Base-by-base conservation (phyloP, 495 filamentous ascomycete species). In the Clavariopsis aquatica region DNA sequence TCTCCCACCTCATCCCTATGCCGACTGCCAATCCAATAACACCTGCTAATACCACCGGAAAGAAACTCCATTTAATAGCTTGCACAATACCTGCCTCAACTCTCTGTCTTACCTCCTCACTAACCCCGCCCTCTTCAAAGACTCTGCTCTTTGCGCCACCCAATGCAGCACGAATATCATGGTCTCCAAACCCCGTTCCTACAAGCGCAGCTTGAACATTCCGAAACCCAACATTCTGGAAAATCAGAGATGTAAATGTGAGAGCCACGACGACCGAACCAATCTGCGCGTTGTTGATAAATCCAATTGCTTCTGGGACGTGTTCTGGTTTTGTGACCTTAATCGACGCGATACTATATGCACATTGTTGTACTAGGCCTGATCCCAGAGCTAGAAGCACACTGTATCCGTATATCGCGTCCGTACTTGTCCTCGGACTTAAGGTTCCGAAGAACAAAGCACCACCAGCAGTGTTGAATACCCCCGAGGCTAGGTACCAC, bases 1-100 rank as follows among this genome's bases (percentile, higher is more conserved):
- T 70, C 55, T 73, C 71, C 53, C 62, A 58, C 56, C 65, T 71
- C 69, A 73, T 69, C 28, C 60, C 51, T 41, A 69, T 4, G 0
- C 49, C 34, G 17, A 53, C 28, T 1, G 66, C 27, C 27, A 69
- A 12, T 6, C 60, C 59, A 12, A 70, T 6, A 1, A 60, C 65
- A 2, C 57, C 71, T 7, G 67, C 71, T 15, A 64, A 34, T 3
- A 73, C 60, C 10, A 70, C 65, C 41, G 71, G 46, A 24, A 73
- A 69, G 63, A 71, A 74, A 22, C 69, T 69, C 49, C 65, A 64
- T 3, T 31, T 12, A 28, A 74, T 66, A 3, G 71, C 63, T 12
- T 68, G 24, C 26, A 73, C 68, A 24, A 74, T 68, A 7, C 62
- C 71, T 20, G 43, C 46, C 24, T 70, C 53, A 19, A 66, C 69